phyloP scores from a whole-genome alignment of 1,284 basidiomycete species.

The Peniophora sp. region DNA sequence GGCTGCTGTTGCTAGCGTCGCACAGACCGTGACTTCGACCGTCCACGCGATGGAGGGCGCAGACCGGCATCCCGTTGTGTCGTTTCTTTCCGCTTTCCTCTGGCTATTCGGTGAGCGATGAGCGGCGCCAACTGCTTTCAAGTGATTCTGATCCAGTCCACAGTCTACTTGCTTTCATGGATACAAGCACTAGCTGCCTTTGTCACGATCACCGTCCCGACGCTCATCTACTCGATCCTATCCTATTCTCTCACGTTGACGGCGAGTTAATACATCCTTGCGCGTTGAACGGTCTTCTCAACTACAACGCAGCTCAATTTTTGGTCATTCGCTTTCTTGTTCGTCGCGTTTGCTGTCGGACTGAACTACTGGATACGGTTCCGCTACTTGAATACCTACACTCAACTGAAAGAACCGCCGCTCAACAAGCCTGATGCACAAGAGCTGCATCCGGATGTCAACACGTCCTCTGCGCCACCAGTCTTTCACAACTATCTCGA shows the following conservation, averaged over 20 bases:
- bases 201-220: conserved; percentile 73
- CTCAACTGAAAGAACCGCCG: conserved; percentile 80
- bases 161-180: conserved; percentile 80
- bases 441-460: conserved; percentile 84
- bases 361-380: conserved; percentile 83
- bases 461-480: conserved; percentile 61
- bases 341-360: conserved; percentile 54
- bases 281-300: neutral
- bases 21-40: neutral
- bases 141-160: conserved; percentile 2
- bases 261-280: conserved; percentile 31
- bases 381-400: conserved; percentile 71
- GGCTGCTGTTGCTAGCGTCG: conserved; percentile 7
- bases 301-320: conserved; percentile 63
- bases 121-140: neutral
- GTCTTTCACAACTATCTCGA: conserved; percentile 92
- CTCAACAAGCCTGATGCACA: conserved; percentile 71
- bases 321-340: conserved; percentile 78
- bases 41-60: conserved; percentile 10
- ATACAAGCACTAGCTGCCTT: conserved; percentile 65
- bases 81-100: conserved; percentile 75
- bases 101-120: conserved; percentile 67
- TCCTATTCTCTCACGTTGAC: conserved; percentile 87
- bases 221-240: conserved; percentile 67
- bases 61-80: conserved; percentile 56